Evolutionary conservation across 139 green algal genomes (phyloP), one percentile per base, ranked within the genome.

Genomic region (Chlamydomonas eustigma): DNA sequence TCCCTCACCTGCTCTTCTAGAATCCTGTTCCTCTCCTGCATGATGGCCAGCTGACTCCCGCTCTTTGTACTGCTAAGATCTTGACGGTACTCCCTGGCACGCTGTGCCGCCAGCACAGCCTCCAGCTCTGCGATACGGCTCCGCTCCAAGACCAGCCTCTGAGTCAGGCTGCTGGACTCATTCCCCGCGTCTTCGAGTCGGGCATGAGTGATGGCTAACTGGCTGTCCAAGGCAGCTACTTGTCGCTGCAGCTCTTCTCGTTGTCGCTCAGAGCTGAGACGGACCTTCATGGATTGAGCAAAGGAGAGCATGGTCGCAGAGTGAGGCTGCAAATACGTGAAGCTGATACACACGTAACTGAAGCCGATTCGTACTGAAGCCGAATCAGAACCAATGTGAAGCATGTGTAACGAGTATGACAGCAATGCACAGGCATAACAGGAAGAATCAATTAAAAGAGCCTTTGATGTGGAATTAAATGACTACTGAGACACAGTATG

Each of bases 221-320:
- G 72, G 72, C 81, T 81, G 39, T 87, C 88, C 81, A 91, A 71
- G 0, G 76, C 66, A 1, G 86, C 83, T 74, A 93, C 74, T 78
- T 92, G 86, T 2, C 86, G 83, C 85, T 92, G 89, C 76, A 92
- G 77, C 37, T 86, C 84, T 81, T 93, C 90, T 32, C 85, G 80
- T 39, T 83, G 74, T 2, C 90, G 86, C 83, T 93, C 89, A 39
- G 89, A 77, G 58, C 84, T 75, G 50, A 93, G 78, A 0, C 86
- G 85, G 37, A 91, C 85, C 84, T 91, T 51, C 34, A 31, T 37
- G n/a, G 25, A 12, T 39, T 1, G 25, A 50, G 30, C 24, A 35
- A 37, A 44, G 0, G 44, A 44, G 12, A 70, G 22, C 12, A 30
- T n/a, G 12, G 32, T 70, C 18, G 18, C 18, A 22, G 22, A 34